Conservation (phyloP, 2,329 filamentous ascomycete species). For the Dothistroma septosporum region DNA sequence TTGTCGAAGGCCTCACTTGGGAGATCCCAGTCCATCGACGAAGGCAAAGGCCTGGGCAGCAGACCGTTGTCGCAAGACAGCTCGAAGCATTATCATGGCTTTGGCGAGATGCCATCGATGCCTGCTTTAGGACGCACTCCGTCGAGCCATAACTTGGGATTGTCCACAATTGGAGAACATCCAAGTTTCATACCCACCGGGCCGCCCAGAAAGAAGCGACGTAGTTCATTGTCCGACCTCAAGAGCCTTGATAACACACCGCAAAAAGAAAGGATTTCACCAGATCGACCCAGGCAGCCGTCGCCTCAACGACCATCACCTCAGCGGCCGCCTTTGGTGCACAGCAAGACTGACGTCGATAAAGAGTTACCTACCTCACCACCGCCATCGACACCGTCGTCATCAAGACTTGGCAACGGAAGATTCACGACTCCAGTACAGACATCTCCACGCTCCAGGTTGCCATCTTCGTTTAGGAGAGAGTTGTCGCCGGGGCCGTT, state of each 20-base stretch:
- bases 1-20: slow-evolving; percentile 63
- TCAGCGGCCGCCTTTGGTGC: slow-evolving; percentile 22
- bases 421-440: slow-evolving; percentile 40
- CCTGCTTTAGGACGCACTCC: slow-evolving; percentile 17
- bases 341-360: slow-evolving; percentile 22
- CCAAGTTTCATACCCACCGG: slow-evolving; percentile 43
- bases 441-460: slow-evolving; percentile 32
- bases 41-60: slow-evolving; percentile 50
- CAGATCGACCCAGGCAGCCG: slow-evolving; percentile 3
- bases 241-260: slow-evolving; percentile 57
- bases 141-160: slow-evolving; percentile 29
- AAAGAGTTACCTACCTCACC: slow-evolving; percentile 37
- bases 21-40: slow-evolving; percentile 75
- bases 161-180: slow-evolving; percentile 51
- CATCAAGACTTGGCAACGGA: slow-evolving; percentile 35
- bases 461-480: slow-evolving; percentile 39
- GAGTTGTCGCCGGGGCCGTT: slow-evolving; percentile 40
- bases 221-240: slow-evolving; percentile 88
- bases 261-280: slow-evolving; percentile 23
- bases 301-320: slow-evolving; percentile 10
- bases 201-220: slow-evolving; percentile 69
- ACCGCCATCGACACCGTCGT: slow-evolving; percentile 34
- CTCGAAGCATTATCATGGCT: slow-evolving; percentile 27
- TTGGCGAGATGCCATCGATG: slow-evolving; percentile 8
- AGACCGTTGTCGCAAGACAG: slow-evolving; percentile 56